Base-by-base conservation (phyloP, 148 eudicot species). In the Camellia japonica region DNA sequence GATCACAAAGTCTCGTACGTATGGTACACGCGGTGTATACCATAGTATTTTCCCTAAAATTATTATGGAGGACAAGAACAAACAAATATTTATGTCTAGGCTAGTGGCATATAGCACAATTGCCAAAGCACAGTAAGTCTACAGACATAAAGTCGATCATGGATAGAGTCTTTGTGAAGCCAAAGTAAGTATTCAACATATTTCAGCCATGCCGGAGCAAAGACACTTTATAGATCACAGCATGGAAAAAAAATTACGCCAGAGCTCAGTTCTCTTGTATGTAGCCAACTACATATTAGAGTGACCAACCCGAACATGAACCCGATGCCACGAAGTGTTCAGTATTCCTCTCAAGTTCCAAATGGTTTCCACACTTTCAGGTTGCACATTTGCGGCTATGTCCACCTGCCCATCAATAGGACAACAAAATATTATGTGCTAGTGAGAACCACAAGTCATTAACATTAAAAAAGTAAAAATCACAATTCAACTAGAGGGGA, bases 291-390 rank as follows among this genome's bases (percentile, higher is more conserved):
- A 94, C 88, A 92, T 73, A 51, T 79, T 93, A 51, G 98, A 91
- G 74, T 85, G 98, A 70, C 90, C 92, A 66, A 90, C 83, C 38
- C 85, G 91, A 75, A 94, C 95, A 62, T 90, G 85, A 79, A 92
- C 93, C 77, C 91, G 88, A 82, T 94, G 98, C 98, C 98, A 94
- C 43, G 97, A 94, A 51, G 97, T 94, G 90, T 94, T 92, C 56
- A 94, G 84, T 82, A 94, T 87, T 59, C 98, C 98, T 83, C 98
- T 86, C 84, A 94, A 84, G 86, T 94, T 94, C 98, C 98, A 94
- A 15, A 92, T 89, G 76, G 74, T 86, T 51, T 90, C 89, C 20
- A 93, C 95, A 55, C 74, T 90, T 86, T 91, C 93, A 13, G 97
- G 97, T 84, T 94, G 98, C 66, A 94, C 93, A 68, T 92, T 94